phyloP scores from a whole-genome alignment of 176 grass and related monocot species.

The Bromus sterilis region DNA sequence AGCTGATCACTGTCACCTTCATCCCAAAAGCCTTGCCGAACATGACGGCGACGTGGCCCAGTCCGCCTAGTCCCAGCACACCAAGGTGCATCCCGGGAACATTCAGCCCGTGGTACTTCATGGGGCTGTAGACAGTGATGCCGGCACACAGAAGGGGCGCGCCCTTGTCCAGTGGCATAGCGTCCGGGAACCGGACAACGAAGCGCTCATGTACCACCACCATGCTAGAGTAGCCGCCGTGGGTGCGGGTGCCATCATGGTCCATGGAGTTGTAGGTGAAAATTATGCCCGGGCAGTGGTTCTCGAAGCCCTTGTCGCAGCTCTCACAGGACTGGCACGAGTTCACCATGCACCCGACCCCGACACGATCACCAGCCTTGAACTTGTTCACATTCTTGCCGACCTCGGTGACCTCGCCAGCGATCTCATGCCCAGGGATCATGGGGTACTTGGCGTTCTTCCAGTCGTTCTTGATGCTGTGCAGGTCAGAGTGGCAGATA shows the following conservation, averaged over 20 bases:
- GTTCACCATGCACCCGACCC: slow-evolving; percentile 71
- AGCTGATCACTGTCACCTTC: slow-evolving; percentile 79
- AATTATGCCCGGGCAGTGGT: slow-evolving; percentile 24
- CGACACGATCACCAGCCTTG: slow-evolving; percentile 57
- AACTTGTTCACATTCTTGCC: slow-evolving; percentile 48
- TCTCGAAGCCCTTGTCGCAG: slow-evolving; percentile 51
- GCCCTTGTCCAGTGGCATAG: slow-evolving; percentile 48
- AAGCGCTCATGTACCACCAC: slow-evolving; percentile 52
- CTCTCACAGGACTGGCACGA: slow-evolving; percentile 48
- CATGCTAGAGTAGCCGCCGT: slow-evolving; percentile 58
- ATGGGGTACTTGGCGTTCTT: slow-evolving; percentile 43
- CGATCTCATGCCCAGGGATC: slow-evolving; percentile 77
- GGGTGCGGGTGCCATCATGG: slow-evolving; percentile 38
- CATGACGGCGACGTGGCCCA: slow-evolving; percentile 74
- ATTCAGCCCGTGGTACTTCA: slow-evolving; percentile 53
- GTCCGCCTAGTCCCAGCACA: slow-evolving; percentile 52
- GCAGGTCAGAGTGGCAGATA: slow-evolving; percentile 77
- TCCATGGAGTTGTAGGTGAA: slow-evolving; percentile 59
- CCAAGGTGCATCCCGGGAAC: slow-evolving; percentile 40
- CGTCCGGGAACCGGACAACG: slow-evolving; percentile 48
- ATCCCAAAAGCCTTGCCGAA: slow-evolving; percentile 61
- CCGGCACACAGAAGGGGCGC: slow-evolving; percentile 72
- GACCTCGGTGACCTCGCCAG: slow-evolving; percentile 46
- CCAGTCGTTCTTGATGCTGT: slow-evolving; percentile 79
- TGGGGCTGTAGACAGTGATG: slow-evolving; percentile 59